These are phyloP conservation scores for Fusarium luffae DNA, from an alignment of 2,329 filamentous ascomycete genomes.

Conservation along the genomic window DNA sequence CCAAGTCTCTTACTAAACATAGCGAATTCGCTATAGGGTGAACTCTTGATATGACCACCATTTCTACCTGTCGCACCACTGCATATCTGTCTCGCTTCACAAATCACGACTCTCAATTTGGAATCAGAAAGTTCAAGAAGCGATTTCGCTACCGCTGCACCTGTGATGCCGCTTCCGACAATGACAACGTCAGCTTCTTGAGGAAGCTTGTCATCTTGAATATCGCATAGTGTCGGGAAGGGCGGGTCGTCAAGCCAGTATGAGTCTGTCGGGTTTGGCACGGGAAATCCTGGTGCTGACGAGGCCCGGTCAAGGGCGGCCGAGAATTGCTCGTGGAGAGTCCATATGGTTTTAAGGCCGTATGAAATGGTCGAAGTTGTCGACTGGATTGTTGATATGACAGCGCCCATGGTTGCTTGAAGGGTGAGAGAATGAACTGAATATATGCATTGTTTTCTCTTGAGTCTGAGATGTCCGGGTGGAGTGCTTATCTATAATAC, in stretches of 20 bases:
- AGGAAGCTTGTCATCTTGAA: conserved; percentile 49
- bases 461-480: neutral
- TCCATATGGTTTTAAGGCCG: conserved; percentile 42
- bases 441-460: neutral
- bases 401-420: conserved; percentile 47
- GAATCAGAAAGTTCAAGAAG: conserved; percentile 43
- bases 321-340: conserved; percentile 45
- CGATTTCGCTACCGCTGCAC: conserved; percentile 48
- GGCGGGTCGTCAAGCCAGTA: conserved; percentile 61
- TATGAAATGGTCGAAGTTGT: conserved; percentile 39
- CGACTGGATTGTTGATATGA: conserved; percentile 47
- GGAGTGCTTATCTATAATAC: neutral
- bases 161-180: conserved; percentile 67
- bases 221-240: conserved; percentile 54
- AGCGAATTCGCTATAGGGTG: conserved; percentile 56
- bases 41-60: conserved; percentile 62
- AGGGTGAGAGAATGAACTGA: neutral
- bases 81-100: conserved; percentile 63
- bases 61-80: conserved; percentile 66
- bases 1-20: conserved; percentile 48
- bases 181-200: conserved; percentile 60
- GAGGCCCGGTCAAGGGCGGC: conserved; percentile 47
- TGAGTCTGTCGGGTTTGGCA: conserved; percentile 54
- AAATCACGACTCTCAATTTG: conserved; percentile 52
- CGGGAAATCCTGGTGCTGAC: conserved; percentile 54